phyloP scores from a whole-genome alignment of 352 stramenopile genomes.

The Phytophthora chlamydospora region DNA sequence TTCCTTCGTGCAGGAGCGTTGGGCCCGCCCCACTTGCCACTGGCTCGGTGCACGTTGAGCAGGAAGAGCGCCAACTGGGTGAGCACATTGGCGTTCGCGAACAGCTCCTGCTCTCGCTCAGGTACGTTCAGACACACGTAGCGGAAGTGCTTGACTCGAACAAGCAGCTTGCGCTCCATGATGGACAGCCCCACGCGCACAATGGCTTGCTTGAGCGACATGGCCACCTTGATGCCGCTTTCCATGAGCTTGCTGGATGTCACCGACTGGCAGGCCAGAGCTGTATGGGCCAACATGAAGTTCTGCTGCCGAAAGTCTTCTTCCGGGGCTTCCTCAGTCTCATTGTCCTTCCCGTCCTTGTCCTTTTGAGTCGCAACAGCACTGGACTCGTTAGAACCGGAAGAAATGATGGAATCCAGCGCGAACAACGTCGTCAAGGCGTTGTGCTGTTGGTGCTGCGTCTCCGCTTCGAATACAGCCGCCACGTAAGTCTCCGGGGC shows the following conservation, averaged over 20 bases:
- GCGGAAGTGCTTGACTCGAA: slow-evolving; percentile 96
- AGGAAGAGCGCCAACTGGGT: slow-evolving; percentile 95
- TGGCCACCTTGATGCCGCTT: slow-evolving; percentile 94
- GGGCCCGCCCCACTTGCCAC: slow-evolving; percentile 91
- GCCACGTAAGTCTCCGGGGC: slow-evolving; percentile 76
- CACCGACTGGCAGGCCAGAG: slow-evolving; percentile 71
- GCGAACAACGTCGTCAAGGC: slow-evolving; percentile 47
- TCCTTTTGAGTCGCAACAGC: slow-evolving; percentile 2
- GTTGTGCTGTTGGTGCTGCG: slow-evolving; percentile 57
- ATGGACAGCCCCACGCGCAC: slow-evolving; percentile 94
- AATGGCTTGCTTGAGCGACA: slow-evolving; percentile 95
- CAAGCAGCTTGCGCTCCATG: slow-evolving; percentile 95
- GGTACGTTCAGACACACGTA: slow-evolving; percentile 94
- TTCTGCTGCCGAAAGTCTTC: slow-evolving; percentile 82
- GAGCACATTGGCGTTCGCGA: slow-evolving; percentile 94
- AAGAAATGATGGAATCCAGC: slow-evolving; percentile 32
- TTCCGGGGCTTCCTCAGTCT: slow-evolving; percentile 34
- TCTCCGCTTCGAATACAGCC: slow-evolving; percentile 69
- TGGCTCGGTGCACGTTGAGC: slow-evolving; percentile 95
- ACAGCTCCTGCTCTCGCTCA: slow-evolving; percentile 87
- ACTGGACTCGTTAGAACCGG: slow-evolving; percentile 3
- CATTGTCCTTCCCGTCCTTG: slow-evolving; percentile 31
- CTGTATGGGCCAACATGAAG: slow-evolving; percentile 78
- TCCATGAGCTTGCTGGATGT: slow-evolving; percentile 87
- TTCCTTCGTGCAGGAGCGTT: slow-evolving; percentile 24